Evolutionary conservation across 257 asterid genomes (phyloP), one percentile per base, ranked within the genome.

Genomic region (Datura wrightii): DNA sequence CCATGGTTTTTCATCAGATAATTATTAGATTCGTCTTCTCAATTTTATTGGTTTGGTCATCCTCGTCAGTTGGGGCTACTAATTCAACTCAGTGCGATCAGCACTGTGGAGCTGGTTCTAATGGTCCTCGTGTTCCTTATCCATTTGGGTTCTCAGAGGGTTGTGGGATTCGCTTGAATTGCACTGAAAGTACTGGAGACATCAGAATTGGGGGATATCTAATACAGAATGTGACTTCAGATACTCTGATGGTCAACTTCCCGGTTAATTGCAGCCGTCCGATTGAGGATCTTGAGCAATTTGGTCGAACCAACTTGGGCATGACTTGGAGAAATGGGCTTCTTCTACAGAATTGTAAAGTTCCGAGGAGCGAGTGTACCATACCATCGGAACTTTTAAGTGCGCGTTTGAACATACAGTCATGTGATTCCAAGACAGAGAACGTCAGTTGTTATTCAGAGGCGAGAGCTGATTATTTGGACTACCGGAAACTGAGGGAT

Each of bases 111-210:
- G 60, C 13, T 18, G 69, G 80, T 69, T 63, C 79, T 55, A 10
- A 63, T 8, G 37, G 14, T 2, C 42, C 24, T 9, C 10, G 69
- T 18, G 90, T 95, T 10, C 89, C 85, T 3, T 91, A 90, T 65
- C 99, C 99, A 0, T 94, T 95, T 66, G 99, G 99, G 4, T 93
- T 95, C 89, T 86, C 94, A 0, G 62, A 85, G 0, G 90, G 87
- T 7, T 93, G 95, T 50, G 7, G 31, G 36, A 93, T 95, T 87
- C 91, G 53, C 84, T 83, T 95, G 72, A 44, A 88, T 54, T 93
- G 95, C 54, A 83, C 84, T 66, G 31, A 10, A 24, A 60, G 69
- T 8, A 69, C 34, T 7, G 90, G 92, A 52, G 84, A 44, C 4
- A 81, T 89, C 46, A 44, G 53, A 85, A 84, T 95, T 13, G 93